Evolutionary conservation across 2,329 filamentous ascomycete genomes (phyloP).

Genomic region (Talaromyces pinophilus): DNA sequence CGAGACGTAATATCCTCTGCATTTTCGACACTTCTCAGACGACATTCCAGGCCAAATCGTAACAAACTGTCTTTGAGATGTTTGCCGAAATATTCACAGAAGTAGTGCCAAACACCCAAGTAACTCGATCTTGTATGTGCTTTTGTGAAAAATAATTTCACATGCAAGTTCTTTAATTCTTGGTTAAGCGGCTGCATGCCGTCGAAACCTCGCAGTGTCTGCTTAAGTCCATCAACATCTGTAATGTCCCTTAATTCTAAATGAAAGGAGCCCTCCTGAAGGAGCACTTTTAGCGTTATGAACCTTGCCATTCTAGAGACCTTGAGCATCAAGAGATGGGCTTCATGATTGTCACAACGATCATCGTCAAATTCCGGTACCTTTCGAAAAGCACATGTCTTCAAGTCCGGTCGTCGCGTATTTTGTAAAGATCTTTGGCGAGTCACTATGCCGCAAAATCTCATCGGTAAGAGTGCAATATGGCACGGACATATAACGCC

Average conservation of each 20-base stretch:
- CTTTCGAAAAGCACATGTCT: constrained; percentile 7
- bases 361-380: neutral
- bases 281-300: constrained; percentile 26
- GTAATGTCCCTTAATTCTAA: constrained; percentile 22
- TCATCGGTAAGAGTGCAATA: constrained; percentile 17
- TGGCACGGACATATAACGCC: constrained; percentile 29
- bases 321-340: neutral
- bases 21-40: constrained; percentile 27
- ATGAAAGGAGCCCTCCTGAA: constrained; percentile 26
- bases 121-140: neutral
- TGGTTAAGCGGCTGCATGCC: constrained; percentile 1
- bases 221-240: constrained; percentile 25
- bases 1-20: constrained; percentile 21
- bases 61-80: constrained; percentile 26
- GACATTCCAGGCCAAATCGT: constrained; percentile 30
- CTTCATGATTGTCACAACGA: neutral
- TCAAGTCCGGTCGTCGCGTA: neutral
- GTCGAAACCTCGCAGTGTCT: constrained; percentile 13
- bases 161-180: constrained; percentile 7
- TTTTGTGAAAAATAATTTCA: neutral
- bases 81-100: constrained; percentile 25
- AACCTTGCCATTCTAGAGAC: constrained; percentile 22
- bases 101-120: constrained; percentile 15
- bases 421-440: neutral
- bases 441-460: neutral